These are phyloP conservation scores for Cnidoscolus chayamansa DNA, from an alignment of 441 rosid species.

Conservation along the genomic window DNA sequence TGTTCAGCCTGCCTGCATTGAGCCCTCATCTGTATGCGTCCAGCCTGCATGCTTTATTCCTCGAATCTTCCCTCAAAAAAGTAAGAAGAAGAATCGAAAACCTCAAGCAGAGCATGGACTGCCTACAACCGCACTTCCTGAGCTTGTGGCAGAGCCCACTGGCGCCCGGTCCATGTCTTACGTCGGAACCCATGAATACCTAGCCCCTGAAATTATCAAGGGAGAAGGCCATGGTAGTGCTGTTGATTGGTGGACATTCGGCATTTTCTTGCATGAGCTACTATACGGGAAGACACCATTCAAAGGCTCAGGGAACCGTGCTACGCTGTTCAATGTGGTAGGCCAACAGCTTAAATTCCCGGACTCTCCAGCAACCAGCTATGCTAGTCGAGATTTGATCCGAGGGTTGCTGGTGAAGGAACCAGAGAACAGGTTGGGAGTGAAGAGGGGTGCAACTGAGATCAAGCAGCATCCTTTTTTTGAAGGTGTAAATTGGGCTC, in stretches of 20 bases:
- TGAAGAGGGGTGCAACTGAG: constrained; percentile 96
- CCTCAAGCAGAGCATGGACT: constrained; percentile 50
- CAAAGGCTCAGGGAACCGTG: constrained; percentile 91
- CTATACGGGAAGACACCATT: constrained; percentile 85
- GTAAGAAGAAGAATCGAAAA: constrained; percentile 67
- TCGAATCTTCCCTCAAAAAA: constrained; percentile 66
- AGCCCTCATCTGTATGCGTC: constrained; percentile 76
- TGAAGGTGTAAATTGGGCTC: constrained; percentile 96
- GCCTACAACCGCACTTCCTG: constrained; percentile 52
- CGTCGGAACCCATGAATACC: constrained; percentile 96
- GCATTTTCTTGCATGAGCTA: constrained; percentile 83
- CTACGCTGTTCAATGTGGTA: constrained; percentile 89
- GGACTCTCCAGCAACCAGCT: constrained; percentile 80
- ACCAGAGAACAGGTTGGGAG: constrained; percentile 84
- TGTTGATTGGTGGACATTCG: constrained; percentile 99
- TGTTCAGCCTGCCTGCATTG: constrained; percentile 81
- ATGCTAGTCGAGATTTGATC: constrained; percentile 77
- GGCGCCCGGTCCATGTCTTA: constrained; percentile 95
- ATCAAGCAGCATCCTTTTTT: constrained; percentile 96
- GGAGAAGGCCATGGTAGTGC: constrained; percentile 99
- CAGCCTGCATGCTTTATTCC: constrained; percentile 91
- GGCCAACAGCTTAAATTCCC: constrained; percentile 91
- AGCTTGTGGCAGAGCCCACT: constrained; percentile 93
- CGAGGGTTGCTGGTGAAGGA: constrained; percentile 86
- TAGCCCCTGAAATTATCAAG: constrained; percentile 96